phyloP scores from a whole-genome alignment of 805 yeast genomes.

The Suhomyces canberraensis region DNA sequence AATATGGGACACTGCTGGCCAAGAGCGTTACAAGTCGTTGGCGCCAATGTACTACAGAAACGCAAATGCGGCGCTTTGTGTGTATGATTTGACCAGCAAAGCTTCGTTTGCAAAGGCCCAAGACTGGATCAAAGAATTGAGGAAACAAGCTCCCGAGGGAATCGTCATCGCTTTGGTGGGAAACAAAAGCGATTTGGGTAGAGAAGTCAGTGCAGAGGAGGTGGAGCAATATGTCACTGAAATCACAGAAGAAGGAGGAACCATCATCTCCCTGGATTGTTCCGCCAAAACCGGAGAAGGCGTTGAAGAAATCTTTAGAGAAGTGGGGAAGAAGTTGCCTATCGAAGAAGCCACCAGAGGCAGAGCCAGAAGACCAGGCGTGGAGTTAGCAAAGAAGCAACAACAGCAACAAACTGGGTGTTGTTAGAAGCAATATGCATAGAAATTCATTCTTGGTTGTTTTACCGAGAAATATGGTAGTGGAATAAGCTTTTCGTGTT shows the following conservation, averaged over 20 bases:
- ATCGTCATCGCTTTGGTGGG: constrained; percentile 83
- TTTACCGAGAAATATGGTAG: no score
- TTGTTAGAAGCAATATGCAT: no score
- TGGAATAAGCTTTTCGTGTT: no score
- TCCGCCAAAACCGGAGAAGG: constrained; percentile 46
- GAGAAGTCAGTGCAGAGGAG: constrained; percentile 39
- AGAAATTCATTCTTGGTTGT: no score
- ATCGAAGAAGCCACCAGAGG: constrained; percentile 34
- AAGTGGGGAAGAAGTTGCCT: constrained; percentile 41
- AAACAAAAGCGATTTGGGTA: constrained; percentile 65
- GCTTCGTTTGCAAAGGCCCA: constrained; percentile 69
- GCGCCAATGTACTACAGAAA: constrained; percentile 84
- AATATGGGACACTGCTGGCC: constrained; percentile 88
- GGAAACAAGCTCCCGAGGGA: constrained; percentile 72
- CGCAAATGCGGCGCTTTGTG: constrained; percentile 77
- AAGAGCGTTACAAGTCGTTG: constrained; percentile 70
- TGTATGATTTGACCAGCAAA: constrained; percentile 68
- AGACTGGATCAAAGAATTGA: constrained; percentile 75
- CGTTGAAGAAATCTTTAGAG: constrained; percentile 38
- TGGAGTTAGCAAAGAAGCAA: constrained; percentile 31
- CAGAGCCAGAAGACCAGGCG: constrained; percentile 30
- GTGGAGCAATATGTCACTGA: constrained; percentile 47
- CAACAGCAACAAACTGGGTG: constrained; percentile 19
- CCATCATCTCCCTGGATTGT: constrained; percentile 36
- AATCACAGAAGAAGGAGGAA: constrained; percentile 45